A percentile compares a stretch with the other conserved stretches of the same genome.
phyloP scores from a whole-genome alignment of 345 rosid genomes.

The Eucalyptus regnans region DNA sequence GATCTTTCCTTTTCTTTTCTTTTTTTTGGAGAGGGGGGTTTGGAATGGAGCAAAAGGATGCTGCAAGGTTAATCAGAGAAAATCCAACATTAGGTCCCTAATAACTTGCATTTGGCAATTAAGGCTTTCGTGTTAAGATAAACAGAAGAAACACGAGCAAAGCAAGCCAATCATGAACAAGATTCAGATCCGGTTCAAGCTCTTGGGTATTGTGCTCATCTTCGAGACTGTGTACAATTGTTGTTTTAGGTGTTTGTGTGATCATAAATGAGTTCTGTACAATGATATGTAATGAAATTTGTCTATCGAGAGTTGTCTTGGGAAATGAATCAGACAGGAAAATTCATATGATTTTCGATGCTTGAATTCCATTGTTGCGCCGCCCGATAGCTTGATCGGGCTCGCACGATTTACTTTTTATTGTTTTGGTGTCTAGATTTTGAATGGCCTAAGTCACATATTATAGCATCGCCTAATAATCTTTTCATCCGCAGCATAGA shows the following conservation, averaged over 20 bases:
- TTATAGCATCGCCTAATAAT: too few species aligned
- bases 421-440: neutral
- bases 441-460: neutral
- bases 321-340: too few species aligned
- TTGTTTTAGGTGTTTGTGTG: neutral
- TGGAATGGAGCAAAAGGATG: neutral
- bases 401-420: rapidly evolving
- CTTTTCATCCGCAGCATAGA: neutral
- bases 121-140: too few species aligned
- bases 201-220: neutral
- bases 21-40: too few species aligned
- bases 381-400: rapidly evolving
- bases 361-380: too few species aligned
- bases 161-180: too few species aligned
- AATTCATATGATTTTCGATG: too few species aligned
- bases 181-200: neutral
- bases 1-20: too few species aligned
- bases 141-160: too few species aligned
- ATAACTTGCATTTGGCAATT: too few species aligned
- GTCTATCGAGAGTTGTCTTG: neutral
- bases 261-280: rapidly evolving
- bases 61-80: rapidly evolving
- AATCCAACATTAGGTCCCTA: neutral
- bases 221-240: neutral
- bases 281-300: neutral